phyloP scores from a whole-genome alignment of 164 flowering plant genomes.

The Houttuynia cordata region DNA sequence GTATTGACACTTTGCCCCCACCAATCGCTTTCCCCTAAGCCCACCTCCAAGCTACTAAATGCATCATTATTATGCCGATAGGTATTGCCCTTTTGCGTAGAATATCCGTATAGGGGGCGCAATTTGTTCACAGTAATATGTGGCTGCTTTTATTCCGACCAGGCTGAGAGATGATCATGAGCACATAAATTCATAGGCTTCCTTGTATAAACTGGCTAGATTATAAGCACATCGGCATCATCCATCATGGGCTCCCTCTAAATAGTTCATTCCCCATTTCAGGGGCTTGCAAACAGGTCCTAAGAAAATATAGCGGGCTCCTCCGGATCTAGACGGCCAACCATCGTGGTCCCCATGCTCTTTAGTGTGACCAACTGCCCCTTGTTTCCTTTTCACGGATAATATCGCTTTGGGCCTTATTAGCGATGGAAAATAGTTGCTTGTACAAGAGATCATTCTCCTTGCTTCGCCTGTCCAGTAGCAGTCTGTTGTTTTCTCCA shows the following conservation, averaged over 20 bases:
- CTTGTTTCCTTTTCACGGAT: neutral
- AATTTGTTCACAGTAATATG: neutral
- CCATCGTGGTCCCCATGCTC: neutral
- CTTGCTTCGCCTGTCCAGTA: too few relatives aligned
- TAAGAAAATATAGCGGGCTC: conserved; percentile 3
- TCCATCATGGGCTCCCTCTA: neutral
- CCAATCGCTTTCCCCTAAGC: conserved; percentile 1
- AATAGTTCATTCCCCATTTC: conserved; percentile 2
- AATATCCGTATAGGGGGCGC: neutral
- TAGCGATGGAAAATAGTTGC: neutral
- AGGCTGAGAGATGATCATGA: neutral
- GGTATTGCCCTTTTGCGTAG: too few relatives aligned
- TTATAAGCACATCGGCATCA: neutral
- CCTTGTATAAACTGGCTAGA: neutral
- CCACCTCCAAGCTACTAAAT: neutral
- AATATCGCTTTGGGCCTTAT: neutral
- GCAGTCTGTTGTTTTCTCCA: neutral
- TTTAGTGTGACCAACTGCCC: conserved; percentile 2
- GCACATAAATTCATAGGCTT: neutral
- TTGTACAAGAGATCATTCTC: neutral
- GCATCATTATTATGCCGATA: neutral
- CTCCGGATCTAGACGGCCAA: conserved; percentile 3
- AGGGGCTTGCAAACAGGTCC: neutral
- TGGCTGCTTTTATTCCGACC: neutral
- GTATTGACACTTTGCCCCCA: neutral